Evolutionary conservation across 2,329 filamentous ascomycete species (phyloP), one percentile per base, ranked within the genome.

Genomic region (Xylariaceae sp.): DNA sequence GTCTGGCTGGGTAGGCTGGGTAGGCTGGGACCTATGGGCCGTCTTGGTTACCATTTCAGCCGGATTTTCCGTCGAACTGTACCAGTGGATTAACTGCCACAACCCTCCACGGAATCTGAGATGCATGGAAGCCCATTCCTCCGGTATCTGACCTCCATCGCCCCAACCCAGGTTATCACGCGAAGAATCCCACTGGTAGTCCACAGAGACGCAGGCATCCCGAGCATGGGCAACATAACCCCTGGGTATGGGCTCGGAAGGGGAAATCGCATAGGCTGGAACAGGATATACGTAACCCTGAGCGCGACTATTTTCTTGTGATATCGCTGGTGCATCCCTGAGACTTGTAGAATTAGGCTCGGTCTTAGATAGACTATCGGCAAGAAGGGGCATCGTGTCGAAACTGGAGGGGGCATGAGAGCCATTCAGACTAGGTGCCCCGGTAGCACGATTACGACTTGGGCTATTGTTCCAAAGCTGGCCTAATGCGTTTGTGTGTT

Each of bases 41-140:
- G 74, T 72, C 53, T 73, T 78, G 6, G 77, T 78, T 11, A 78
- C 74, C 68, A 80, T 75, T 43, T 80, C 75, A 7, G 76, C 74
- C 2, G 80, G 77, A 30, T 74, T 71, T 32, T 80, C 76, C 6
- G 72, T 76, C 60, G 70, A 83, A 64, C 68, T 78, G 68, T 99
- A 99, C 89, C 91, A 97, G 56, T 87, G 80, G 9, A 96, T 76
- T 74, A 96, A 80, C 44, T 83, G 83, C 61, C 88, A 85, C 40
- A 96, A 71, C 1, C 92, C 92, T 58, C 78, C 82, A 39, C 91
- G 81, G 65, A 97, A 96, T 27, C 94, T 83, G 67, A 86, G 86
- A 71, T 99, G 94, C 94, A 99, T 97, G 3, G 84, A 79, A 32
- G 89, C 88, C 94, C 94, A 99, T 71, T 97, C 94, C 71, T 99